Base-by-base conservation (phyloP, 2,329 filamentous ascomycete genomes). In the Byssoonygena ceratinophila region DNA sequence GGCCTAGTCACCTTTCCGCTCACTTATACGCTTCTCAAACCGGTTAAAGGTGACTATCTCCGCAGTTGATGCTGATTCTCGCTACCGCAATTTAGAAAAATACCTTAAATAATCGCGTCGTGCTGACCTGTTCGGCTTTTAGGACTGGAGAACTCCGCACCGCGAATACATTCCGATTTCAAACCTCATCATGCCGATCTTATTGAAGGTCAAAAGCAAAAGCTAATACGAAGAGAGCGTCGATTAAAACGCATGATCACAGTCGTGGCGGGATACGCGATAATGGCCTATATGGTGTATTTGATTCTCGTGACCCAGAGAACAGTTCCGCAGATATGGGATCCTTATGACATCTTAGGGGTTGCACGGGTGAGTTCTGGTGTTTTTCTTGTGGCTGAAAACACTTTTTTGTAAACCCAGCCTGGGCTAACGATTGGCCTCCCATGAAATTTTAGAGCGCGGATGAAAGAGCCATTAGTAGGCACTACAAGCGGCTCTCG, bases 341-440 rank as follows among this genome's bases (percentile, higher is more conserved):
- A 98, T 71, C 92, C 92, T 1, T 98, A 97, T 72, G 87, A 94
- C 60, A 94, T 98, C 61, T 74, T 98, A 53, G 87, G 87, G 43
- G 79, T 98, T 53, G 81, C 86, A 60, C 85, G 90, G 70, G 85
- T 88, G 74, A 61, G 77, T 63, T 48, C 47, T 56, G 25, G 16
- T 14, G 44, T n/a, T 31, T 4, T 3, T 49, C 23, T n/a, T 20
- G 23, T 18, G 22, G 6, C 8, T 37, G 14, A 25, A 29, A 11
- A 3, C 32, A 39, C 16, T 25, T n/a, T 29, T 6, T 32, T 23
- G 37, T 46, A 12, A 37, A 23, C n/a, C 32, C 9, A 18, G 18
- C 18, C 23, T 40, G 18, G 11, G 4, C 37, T 40, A 9, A 40
- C 4, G 18, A 40, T 12, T 40, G n/a, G n/a, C 18, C 16, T 40